Evolutionary conservation across 371 early-diverging fungal genomes (phyloP).

Genomic region (Mucor saturninus): DNA sequence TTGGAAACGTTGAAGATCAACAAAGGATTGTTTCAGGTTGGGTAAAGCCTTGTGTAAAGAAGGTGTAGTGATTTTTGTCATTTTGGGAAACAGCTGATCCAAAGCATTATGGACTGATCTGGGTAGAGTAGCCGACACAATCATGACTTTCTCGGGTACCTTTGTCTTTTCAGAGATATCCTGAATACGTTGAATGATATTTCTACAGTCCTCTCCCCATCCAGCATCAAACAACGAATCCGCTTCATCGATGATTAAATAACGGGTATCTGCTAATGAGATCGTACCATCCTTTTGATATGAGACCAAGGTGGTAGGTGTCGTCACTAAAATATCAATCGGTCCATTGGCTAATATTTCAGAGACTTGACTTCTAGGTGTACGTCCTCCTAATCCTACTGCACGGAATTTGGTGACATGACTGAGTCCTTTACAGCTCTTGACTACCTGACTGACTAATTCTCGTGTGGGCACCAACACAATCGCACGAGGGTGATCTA

Average conservation of each 20-base stretch:
- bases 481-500: conserved; percentile 81
- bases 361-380: conserved; percentile 42
- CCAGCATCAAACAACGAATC: conserved; percentile 90
- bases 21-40: conserved; percentile 77
- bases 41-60: conserved; percentile 82
- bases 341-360: conserved; percentile 53
- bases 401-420: conserved; percentile 77
- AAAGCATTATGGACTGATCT: conserved; percentile 71
- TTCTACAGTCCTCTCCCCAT: conserved; percentile 70
- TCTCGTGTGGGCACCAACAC: conserved; percentile 97
- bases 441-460: conserved; percentile 84
- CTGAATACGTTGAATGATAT: conserved; percentile 30
- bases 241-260: conserved; percentile 90
- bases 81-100: conserved; percentile 56
- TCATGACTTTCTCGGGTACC: conserved; percentile 40
- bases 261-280: conserved; percentile 59
- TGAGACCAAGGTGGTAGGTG: conserved; percentile 68
- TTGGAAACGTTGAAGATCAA: conserved; percentile 65
- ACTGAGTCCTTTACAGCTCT: conserved; percentile 66
- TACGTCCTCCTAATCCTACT: conserved; percentile 58
- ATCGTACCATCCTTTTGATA: conserved; percentile 53
- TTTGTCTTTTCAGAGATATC: conserved; percentile 18
- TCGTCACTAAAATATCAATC: conserved; percentile 84
- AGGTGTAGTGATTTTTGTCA: conserved; percentile 81
- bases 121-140: conserved; percentile 91